A percentile compares a stretch with the other conserved stretches of the same genome.
phyloP scores from a whole-genome alignment of 2,329 filamentous ascomycete genomes.

The Colletotrichum salicis region DNA sequence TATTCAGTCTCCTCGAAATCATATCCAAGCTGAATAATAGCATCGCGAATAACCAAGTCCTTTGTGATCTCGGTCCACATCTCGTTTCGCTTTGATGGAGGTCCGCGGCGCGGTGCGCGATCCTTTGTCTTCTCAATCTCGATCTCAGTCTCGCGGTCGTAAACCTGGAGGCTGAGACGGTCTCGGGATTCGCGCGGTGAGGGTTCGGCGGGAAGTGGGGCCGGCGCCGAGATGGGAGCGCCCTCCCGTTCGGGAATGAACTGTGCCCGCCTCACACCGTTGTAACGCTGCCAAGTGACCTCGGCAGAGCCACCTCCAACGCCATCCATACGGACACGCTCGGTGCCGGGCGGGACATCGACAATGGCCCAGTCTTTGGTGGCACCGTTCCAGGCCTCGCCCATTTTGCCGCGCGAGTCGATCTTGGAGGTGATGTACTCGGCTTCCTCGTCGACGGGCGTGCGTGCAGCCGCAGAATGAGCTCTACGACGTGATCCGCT shows the following conservation, averaged over 20 bases:
- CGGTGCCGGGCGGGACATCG: conserved; percentile 85
- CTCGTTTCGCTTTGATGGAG: conserved; percentile 63
- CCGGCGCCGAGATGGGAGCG: conserved; percentile 40
- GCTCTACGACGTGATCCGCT: conserved; percentile 58
- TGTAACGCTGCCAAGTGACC: conserved; percentile 82
- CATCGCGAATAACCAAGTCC: conserved; percentile 86
- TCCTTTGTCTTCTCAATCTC: conserved; percentile 69
- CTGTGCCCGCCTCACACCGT: conserved; percentile 78
- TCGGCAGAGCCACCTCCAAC: conserved; percentile 79
- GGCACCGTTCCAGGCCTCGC: conserved; percentile 78
- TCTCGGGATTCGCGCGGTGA: conserved; percentile 47
- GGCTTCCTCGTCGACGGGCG: conserved; percentile 67
- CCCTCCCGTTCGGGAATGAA: conserved; percentile 76
- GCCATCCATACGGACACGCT: conserved; percentile 84
- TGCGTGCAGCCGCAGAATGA: conserved; percentile 61
- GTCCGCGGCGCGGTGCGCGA: conserved; percentile 54
- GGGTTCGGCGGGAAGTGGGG: conserved; percentile 40
- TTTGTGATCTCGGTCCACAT: conserved; percentile 99
- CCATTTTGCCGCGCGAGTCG: conserved; percentile 71
- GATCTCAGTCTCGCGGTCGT: conserved; percentile 58
- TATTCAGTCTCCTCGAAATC: conserved; percentile 89
- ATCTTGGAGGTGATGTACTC: conserved; percentile 68
- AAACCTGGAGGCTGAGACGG: conserved; percentile 58
- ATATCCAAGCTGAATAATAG: conserved; percentile 85
- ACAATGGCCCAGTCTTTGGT: conserved; percentile 84